A percentile compares a stretch with the other conserved stretches of the same genome.
Evolutionary conservation across 2,329 filamentous ascomycete genomes (phyloP).

Genomic region (Aspergillus brasiliensis): DNA sequence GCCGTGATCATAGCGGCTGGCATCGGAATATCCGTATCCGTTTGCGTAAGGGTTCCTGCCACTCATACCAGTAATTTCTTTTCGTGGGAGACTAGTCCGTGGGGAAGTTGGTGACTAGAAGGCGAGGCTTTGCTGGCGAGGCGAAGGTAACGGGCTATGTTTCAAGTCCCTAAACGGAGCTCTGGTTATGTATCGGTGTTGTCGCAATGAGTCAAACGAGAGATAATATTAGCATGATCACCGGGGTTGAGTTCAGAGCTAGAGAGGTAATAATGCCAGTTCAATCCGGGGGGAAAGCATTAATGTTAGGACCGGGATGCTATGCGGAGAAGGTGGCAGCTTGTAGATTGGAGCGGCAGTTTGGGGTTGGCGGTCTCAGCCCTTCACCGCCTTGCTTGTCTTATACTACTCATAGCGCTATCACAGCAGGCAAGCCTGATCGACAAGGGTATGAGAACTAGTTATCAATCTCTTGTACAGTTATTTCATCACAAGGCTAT

Average conservation of each 20-base stretch:
- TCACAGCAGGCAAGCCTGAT: too few relatives aligned
- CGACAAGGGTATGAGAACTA: too few relatives aligned
- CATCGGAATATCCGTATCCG: conserved; percentile 41
- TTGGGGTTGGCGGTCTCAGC: not conserved
- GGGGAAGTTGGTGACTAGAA: conserved; percentile 6
- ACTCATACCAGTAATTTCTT: conserved; percentile 34
- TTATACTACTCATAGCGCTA: not conserved
- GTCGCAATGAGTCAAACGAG: conserved; percentile 20
- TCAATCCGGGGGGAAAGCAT: not conserved
- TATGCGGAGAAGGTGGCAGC: not conserved
- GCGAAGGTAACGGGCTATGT: conserved; percentile 13
- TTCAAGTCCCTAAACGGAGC: not conserved
- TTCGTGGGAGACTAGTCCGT: not conserved
- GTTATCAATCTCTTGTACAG: too few relatives aligned
- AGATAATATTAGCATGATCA: conserved; percentile 30
- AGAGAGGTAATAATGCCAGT: not conserved
- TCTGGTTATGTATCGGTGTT: conserved; percentile 15
- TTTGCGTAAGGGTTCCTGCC: conserved; percentile 39
- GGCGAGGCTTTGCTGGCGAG: not conserved
- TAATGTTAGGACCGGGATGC: not conserved
- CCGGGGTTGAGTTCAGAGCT: not conserved
- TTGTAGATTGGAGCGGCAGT: not conserved
- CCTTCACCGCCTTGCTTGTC: not conserved
- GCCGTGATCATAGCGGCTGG: conserved; percentile 37
- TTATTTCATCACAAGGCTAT: too few relatives aligned